phyloP scores from a whole-genome alignment of 2,329 filamentous ascomycete species.

The Diplodia sapinea region DNA sequence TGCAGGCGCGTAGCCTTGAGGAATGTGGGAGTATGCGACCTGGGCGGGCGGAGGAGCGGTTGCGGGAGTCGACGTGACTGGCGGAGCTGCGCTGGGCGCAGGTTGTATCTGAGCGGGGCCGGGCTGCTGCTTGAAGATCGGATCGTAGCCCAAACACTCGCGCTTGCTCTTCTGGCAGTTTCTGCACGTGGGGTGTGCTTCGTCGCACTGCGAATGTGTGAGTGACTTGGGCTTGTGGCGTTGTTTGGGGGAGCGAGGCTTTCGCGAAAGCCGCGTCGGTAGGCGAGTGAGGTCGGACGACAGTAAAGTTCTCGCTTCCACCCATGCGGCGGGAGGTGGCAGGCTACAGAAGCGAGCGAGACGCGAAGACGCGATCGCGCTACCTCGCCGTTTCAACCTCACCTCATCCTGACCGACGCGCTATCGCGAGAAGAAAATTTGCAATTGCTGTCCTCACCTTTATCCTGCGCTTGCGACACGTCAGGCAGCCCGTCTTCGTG shows the following conservation, averaged over 20 bases:
- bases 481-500: constrained; percentile 74
- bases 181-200: constrained; percentile 89
- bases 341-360: constrained; percentile 30
- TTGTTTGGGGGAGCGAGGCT: constrained; percentile 6
- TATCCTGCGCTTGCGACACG: constrained; percentile 67
- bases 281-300: constrained; percentile 42
- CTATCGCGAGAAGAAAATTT: constrained; percentile 29
- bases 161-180: constrained; percentile 90
- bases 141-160: constrained; percentile 84
- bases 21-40: constrained; percentile 47
- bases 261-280: constrained; percentile 18
- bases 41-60: constrained; percentile 42
- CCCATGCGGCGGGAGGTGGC: constrained; percentile 38
- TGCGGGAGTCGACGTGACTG: constrained; percentile 41
- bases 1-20: constrained; percentile 52
- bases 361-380: constrained; percentile 33
- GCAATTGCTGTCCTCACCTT: constrained; percentile 61
- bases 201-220: constrained; percentile 76
- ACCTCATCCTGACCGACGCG: constrained; percentile 23
- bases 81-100: constrained; percentile 59
- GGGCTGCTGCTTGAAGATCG: constrained; percentile 78
- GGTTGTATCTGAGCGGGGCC: constrained; percentile 76
- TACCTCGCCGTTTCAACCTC: constrained; percentile 37
- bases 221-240: background rate
- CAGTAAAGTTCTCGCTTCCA: constrained; percentile 45